These are phyloP conservation scores for Wallemia mellicola DNA, from an alignment of 1,284 basidiomycete species.

Conservation along the genomic window DNA sequence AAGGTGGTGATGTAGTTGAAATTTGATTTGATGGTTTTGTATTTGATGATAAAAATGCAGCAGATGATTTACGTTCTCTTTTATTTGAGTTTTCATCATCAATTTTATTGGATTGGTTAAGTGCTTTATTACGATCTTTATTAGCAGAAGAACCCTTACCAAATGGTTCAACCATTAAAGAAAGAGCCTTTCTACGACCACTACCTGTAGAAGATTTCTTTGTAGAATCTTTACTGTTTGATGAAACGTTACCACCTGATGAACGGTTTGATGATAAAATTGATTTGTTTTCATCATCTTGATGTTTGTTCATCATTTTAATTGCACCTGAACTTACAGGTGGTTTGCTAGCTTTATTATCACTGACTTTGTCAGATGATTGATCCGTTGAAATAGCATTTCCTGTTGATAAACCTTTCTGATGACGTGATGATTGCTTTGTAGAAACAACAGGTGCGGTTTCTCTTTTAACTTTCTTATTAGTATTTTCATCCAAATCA, in stretches of 20 bases:
- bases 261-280: neutral
- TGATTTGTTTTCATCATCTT: neutral
- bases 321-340: neutral
- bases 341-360: neutral
- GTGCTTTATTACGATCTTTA: neutral
- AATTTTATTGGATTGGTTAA: neutral
- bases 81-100: neutral
- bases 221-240: neutral
- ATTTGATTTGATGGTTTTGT: neutral
- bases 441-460: neutral
- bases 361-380: neutral
- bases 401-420: no score
- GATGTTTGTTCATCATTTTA: neutral
- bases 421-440: no score
- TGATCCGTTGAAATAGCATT: neutral
- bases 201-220: neutral
- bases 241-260: neutral
- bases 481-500: neutral
- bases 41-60: neutral
- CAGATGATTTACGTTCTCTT: neutral
- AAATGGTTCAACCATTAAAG: neutral
- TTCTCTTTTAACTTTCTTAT: neutral
- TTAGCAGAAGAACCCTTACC: neutral
- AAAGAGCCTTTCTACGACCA: neutral
- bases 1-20: neutral